Conservation (phyloP, 2,329 filamentous ascomycete species). For the Colletotrichum liaoningense region DNA sequence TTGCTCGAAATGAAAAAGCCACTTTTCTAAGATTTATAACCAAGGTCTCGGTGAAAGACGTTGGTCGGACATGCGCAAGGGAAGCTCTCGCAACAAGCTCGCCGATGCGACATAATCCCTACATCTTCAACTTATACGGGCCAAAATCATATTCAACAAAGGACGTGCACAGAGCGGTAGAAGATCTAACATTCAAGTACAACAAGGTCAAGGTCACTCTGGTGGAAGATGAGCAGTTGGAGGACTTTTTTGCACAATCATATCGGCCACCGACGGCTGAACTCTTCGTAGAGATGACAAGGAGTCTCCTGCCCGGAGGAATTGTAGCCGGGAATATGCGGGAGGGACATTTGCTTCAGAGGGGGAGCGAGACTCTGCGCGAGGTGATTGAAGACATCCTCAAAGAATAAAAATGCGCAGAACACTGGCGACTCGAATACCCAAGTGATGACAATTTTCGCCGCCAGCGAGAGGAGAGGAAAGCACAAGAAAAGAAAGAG, state of each 20-base stretch:
- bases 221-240: constrained; percentile 40
- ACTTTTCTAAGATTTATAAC: not conserved
- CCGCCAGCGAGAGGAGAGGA: not conserved
- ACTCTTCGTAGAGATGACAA: constrained; percentile 30
- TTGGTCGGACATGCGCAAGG: constrained; percentile 41
- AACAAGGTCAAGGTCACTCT: constrained; percentile 26
- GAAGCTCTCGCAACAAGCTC: constrained; percentile 36
- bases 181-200: constrained; percentile 41
- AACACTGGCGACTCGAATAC: not conserved
- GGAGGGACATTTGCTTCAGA: not conserved
- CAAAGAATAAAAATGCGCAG: not conserved
- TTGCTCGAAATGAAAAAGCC: no score
- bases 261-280: constrained; percentile 37
- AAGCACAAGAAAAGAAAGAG: not conserved
- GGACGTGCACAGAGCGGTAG: constrained; percentile 43
- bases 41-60: constrained; percentile 45
- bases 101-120: constrained; percentile 26
- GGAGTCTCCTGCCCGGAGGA: constrained; percentile 40
- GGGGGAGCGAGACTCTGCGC: not conserved
- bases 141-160: constrained; percentile 42
- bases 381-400: not conserved
- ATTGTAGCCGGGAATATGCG: constrained; percentile 37
- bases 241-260: constrained; percentile 39
- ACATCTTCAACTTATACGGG: constrained; percentile 41
- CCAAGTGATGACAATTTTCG: not conserved